These are phyloP conservation scores for Colletotrichum ledebouriae DNA, from an alignment of 2,329 filamentous ascomycete genomes.

Conservation along the genomic window DNA sequence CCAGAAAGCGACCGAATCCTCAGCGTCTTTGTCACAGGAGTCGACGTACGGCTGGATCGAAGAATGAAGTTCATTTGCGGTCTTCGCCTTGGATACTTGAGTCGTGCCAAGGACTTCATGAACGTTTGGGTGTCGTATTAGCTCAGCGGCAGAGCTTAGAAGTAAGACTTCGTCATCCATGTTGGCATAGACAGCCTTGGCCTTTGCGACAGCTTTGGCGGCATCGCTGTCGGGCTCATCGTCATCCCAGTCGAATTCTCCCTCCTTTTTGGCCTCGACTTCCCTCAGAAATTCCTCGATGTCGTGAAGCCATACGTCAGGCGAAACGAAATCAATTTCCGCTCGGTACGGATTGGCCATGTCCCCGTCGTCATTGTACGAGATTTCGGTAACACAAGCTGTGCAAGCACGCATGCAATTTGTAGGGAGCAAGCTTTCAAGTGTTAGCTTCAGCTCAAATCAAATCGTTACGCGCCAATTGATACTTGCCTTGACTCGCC, in stretches of 20 bases:
- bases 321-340: constrained; percentile 69
- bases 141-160: background rate
- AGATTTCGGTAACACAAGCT: constrained; percentile 71
- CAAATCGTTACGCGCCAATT: fast-evolving
- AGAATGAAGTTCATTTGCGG: background rate
- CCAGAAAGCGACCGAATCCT: constrained; percentile 53
- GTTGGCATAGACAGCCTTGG: constrained; percentile 61
- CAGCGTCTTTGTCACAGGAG: constrained; percentile 9
- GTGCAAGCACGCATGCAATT: constrained; percentile 72
- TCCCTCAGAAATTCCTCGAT: constrained; percentile 63
- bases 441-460: background rate
- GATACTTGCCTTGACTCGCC: background rate
- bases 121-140: background rate
- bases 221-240: constrained; percentile 49
- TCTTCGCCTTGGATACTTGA: background rate
- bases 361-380: constrained; percentile 64
- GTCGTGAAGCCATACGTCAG: constrained; percentile 66
- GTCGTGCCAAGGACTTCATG: background rate
- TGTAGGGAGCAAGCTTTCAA: constrained; percentile 54
- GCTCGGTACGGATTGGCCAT: constrained; percentile 59
- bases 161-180: constrained; percentile 5
- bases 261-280: constrained; percentile 50
- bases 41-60: constrained; percentile 12
- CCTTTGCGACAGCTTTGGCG: constrained; percentile 56
- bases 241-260: constrained; percentile 47